phyloP scores from a whole-genome alignment of 257 asterid genomes.

The Petrea volubilis region DNA sequence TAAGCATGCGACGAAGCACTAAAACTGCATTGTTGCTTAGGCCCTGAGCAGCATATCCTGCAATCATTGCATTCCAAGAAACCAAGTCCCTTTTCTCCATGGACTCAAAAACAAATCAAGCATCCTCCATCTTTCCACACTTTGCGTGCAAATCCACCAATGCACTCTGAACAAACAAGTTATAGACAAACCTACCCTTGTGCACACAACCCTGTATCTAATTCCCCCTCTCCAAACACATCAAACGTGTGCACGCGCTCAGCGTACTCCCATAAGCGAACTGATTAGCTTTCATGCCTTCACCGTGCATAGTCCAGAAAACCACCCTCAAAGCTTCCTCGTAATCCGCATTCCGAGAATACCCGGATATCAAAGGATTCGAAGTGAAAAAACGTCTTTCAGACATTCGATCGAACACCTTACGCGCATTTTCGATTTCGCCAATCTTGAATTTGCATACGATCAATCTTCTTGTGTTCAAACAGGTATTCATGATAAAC shows the following conservation, averaged over 20 bases:
- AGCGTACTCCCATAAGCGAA: conserved; percentile 59
- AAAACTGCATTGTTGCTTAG: conserved; percentile 30
- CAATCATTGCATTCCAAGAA: conserved; percentile 63
- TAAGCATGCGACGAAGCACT: conserved; percentile 42
- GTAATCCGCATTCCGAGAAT: conserved; percentile 36
- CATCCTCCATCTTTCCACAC: conserved; percentile 57
- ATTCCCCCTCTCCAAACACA: conserved; percentile 40
- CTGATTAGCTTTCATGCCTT: conserved; percentile 56
- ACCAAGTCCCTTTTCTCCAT: conserved; percentile 54
- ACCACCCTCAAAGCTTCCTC: conserved; percentile 41
- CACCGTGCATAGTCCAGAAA: conserved; percentile 42
- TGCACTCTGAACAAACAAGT: conserved; percentile 61
- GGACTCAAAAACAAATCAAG: conserved; percentile 40
- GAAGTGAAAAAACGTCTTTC: conserved; percentile 52
- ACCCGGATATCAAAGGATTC: conserved; percentile 63
- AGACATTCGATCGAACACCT: conserved; percentile 42
- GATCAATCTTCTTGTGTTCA: conserved; percentile 51
- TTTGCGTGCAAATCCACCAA: conserved; percentile 57
- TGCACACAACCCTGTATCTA: conserved; percentile 56
- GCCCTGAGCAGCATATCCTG: conserved; percentile 51
- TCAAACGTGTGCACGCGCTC: conserved; percentile 44
- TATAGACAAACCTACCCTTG: conserved; percentile 43
- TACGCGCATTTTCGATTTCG: conserved; percentile 39
- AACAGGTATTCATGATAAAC: conserved; percentile 26
- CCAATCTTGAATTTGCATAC: conserved; percentile 40